phyloP scores from a whole-genome alignment of 257 asterid genomes.

The Plantago ovata region DNA sequence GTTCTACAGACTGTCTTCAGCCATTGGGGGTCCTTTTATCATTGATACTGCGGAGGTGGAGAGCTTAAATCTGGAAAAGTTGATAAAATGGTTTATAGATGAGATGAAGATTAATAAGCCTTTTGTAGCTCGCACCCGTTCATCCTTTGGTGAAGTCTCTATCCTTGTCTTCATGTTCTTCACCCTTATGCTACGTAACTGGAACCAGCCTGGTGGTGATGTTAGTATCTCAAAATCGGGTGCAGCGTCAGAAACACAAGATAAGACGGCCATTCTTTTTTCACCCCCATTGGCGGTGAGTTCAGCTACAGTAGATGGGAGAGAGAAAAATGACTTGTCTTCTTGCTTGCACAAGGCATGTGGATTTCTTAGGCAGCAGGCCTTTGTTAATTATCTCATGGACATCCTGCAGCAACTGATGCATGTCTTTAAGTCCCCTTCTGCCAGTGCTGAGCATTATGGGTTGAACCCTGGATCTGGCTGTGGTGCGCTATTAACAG shows the following conservation, averaged over 20 bases:
- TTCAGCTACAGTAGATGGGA: slow-evolving; percentile 53
- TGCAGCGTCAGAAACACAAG: slow-evolving; percentile 56
- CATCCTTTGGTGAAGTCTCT: slow-evolving; percentile 82
- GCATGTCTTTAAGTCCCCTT: slow-evolving; percentile 72
- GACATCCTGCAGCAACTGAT: slow-evolving; percentile 91
- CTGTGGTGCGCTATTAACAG: slow-evolving; percentile 80
- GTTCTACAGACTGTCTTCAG: slow-evolving; percentile 86
- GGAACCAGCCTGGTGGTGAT: slow-evolving; percentile 96
- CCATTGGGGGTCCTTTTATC: slow-evolving; percentile 91
- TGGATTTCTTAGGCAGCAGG: slow-evolving; percentile 81
- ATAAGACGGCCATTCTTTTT: slow-evolving; percentile 47
- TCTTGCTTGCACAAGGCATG: slow-evolving; percentile 77
- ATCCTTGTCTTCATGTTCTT: slow-evolving; percentile 91
- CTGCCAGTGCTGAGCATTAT: slow-evolving; percentile 51
- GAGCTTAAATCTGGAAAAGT: slow-evolving; percentile 77
- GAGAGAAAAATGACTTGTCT: slow-evolving; percentile 57
- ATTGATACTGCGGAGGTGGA: slow-evolving; percentile 53
- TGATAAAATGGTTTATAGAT: slow-evolving; percentile 83
- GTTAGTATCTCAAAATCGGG: slow-evolving; percentile 58
- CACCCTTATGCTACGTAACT: slow-evolving; percentile 95
- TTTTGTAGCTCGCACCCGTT: slow-evolving; percentile 60
- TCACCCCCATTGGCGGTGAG: slow-evolving; percentile 38
- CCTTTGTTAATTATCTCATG: slow-evolving; percentile 82
- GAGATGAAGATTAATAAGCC: slow-evolving; percentile 72
- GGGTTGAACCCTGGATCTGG: slow-evolving; percentile 72